Evolutionary conservation across 2,329 filamentous ascomycete species (phyloP), one percentile per base, ranked within the genome.

Genomic region (Neoscytalidium dimidiatum): DNA sequence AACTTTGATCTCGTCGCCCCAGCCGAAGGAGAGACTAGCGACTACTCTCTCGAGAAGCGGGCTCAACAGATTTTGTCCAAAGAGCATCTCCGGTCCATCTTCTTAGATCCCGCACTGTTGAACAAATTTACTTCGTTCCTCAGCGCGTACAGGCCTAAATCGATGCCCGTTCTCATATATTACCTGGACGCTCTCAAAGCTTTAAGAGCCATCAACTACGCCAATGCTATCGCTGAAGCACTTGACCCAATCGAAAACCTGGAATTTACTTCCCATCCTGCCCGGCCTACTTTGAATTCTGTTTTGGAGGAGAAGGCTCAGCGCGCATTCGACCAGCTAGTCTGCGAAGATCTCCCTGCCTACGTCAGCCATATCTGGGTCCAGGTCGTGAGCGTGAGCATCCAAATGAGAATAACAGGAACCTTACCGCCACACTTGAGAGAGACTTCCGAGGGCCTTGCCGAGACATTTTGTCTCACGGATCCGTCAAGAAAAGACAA

Each of bases 381-480:
- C 38, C 85, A 88, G 65, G 87, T 88, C 9, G 90, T 91, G n/a
- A 91, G 86, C 70, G 77, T 86, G 17, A 90, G 89, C 28, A 88
- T 93, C 41, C 85, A 87, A 67, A 83, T 86, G 67, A 83, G 89
- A 21, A 86, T 93, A 23, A 89, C 87, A 0, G 88, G 90, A 3
- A 90, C 86, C 1, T 74, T 92, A 26, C 86, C 90, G 1, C 79
- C 84, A 1, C 83, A 89, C 69, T 78, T 92, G 26, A 82, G 85
- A 48, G 87, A 90, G 49, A 84, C 89, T n/a, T 90, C 89, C 0
- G 90, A 93, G 73, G 90, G 90, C 0, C 75, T 93, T 66, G 90
- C 90, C 0, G 90, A 93, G 72, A 90, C 92, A 0, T 93, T 92
- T 69, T 93, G 90, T 72, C 75, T 93, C 63, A 91, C 89, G 0